These are phyloP conservation scores for Tulasnella sp. DNA, from an alignment of 768 basidiomycete genomes.

Conservation along the genomic window DNA sequence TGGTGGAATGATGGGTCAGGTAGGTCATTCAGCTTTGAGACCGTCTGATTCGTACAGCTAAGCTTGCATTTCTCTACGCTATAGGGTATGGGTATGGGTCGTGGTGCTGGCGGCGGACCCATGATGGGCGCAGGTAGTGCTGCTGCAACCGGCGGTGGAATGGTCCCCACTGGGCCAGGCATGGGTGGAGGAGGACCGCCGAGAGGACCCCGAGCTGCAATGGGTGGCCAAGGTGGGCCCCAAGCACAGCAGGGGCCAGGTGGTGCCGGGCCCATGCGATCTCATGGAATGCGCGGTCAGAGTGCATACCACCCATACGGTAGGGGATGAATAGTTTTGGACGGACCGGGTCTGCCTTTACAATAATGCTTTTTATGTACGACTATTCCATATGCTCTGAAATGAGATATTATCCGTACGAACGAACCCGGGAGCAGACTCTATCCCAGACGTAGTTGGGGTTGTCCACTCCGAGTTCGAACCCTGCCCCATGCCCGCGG, in stretches of 20 bases:
- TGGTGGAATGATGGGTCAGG: constrained; percentile 47
- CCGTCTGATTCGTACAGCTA: not conserved
- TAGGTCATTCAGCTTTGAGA: not conserved
- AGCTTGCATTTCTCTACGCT: not conserved
- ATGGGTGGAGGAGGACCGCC: constrained; percentile 57
- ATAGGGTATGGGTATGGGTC: not conserved
- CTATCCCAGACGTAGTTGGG: too few species aligned
- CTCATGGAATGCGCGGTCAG: constrained; percentile 65
- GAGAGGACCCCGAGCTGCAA: constrained; percentile 46
- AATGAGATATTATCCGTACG: not conserved
- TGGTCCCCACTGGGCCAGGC: constrained; percentile 44
- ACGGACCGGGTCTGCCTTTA: not conserved
- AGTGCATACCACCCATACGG: constrained; percentile 86
- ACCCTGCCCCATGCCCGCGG: too few species aligned
- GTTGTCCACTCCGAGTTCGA: too few species aligned
- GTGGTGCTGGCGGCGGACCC: constrained; percentile 37
- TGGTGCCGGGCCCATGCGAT: constrained; percentile 52
- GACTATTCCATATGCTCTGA: not conserved
- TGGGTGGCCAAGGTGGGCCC: constrained; percentile 36
- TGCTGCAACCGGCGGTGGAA: constrained; percentile 33
- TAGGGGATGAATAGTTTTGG: constrained; percentile 45
- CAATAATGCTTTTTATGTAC: constrained; percentile 5
- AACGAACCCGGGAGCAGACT: too few species aligned
- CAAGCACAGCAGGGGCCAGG: constrained; percentile 43
- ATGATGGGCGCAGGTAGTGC: constrained; percentile 29